Conservation (phyloP, 2,329 filamentous ascomycete species). For the Mycogone perniciosa region DNA sequence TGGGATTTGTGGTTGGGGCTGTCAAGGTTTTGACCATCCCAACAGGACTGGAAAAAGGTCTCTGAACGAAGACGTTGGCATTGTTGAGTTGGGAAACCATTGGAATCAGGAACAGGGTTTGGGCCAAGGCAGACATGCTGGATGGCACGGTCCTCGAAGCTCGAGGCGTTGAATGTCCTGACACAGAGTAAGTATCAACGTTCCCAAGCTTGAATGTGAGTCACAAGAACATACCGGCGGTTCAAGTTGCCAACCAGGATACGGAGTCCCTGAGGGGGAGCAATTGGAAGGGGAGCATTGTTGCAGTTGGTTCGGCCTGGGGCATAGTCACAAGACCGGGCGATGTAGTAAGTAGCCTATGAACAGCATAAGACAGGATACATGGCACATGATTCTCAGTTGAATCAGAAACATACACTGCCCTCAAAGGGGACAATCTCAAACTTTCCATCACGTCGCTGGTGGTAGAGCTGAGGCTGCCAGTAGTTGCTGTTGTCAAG, state of each 20-base stretch:
- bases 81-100: conserved; percentile 43
- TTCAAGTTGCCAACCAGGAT: conserved; percentile 59
- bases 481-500: conserved; percentile 63
- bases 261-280: conserved; percentile 57
- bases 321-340: conserved; percentile 22
- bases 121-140: conserved; percentile 49
- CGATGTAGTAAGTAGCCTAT: conserved; percentile 23
- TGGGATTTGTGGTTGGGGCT: conserved; percentile 49
- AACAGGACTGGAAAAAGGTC: conserved; percentile 55
- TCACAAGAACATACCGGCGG: conserved; percentile 26
- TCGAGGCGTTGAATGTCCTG: conserved; percentile 37
- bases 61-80: conserved; percentile 49
- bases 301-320: conserved; percentile 20
- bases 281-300: conserved; percentile 31
- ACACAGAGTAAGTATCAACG: not conserved
- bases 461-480: conserved; percentile 51
- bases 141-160: conserved; percentile 44
- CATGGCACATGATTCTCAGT: not conserved
- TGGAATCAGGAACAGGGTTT: conserved; percentile 28
- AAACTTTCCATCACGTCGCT: conserved; percentile 51
- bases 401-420: conserved; percentile 16
- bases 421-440: conserved; percentile 29
- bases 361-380: not conserved
- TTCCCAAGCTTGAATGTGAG: not conserved
- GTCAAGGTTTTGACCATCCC: conserved; percentile 54